These are phyloP conservation scores for Trametopsis cervina DNA, from an alignment of 768 basidiomycete species.

Conservation along the genomic window DNA sequence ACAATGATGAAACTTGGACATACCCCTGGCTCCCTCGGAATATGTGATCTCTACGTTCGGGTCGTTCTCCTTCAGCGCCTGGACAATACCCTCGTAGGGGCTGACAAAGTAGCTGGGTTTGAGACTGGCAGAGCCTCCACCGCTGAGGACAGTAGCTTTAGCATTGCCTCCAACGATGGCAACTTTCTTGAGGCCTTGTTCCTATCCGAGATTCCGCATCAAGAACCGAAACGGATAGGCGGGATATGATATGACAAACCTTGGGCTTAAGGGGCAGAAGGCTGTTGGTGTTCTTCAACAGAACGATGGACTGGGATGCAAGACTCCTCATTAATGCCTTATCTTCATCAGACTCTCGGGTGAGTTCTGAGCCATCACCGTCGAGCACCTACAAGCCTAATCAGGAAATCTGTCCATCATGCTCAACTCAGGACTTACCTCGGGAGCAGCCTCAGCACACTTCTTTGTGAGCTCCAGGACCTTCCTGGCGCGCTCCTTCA, in stretches of 20 bases:
- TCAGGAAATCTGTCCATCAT: not conserved
- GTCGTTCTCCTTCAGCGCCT: conserved; percentile 39
- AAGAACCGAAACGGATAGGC: not conserved
- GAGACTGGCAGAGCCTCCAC: conserved; percentile 68
- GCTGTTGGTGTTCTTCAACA: conserved; percentile 60
- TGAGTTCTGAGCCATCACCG: conserved; percentile 62
- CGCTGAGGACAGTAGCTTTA: conserved; percentile 53
- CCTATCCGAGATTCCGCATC: conserved; percentile 6
- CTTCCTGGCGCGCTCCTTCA: conserved; percentile 59
- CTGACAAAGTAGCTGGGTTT: conserved; percentile 71
- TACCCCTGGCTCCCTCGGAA: conserved; percentile 64
- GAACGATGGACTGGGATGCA: conserved; percentile 66
- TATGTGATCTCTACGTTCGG: conserved; percentile 49
- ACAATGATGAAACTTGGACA: conserved; percentile 10
- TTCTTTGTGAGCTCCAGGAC: conserved; percentile 67
- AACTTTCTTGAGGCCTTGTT: conserved; percentile 48
- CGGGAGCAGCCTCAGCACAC: conserved; percentile 58
- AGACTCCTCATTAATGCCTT: conserved; percentile 56
- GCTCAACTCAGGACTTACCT: conserved; percentile 29
- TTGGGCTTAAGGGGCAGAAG: conserved; percentile 46
- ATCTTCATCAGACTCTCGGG: conserved; percentile 54
- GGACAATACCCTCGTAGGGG: conserved; percentile 70
- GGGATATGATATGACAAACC: conserved; percentile 5
- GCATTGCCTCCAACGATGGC: conserved; percentile 74
- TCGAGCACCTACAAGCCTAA: conserved; percentile 45